Evolutionary conservation across 345 rosid species (phyloP), one percentile per base, ranked within the genome.

Genomic region (Heritiera littoralis): DNA sequence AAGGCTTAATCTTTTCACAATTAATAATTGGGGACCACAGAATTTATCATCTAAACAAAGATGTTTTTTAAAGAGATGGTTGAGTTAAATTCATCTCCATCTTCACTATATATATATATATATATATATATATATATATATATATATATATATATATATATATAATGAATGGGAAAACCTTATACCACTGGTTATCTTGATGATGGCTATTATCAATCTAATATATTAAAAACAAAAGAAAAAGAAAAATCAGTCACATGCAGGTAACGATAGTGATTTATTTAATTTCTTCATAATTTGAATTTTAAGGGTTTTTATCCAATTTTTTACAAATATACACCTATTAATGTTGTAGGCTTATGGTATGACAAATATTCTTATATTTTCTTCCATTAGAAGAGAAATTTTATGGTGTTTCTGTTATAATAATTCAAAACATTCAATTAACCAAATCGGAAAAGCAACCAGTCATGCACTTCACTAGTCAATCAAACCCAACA

Each of bases 361-460:
- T 23, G 2, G 64, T 28, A 60, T 17, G 28, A 60, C 0, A 60
- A 30, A 60, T 60, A 58, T 60, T 60, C 65, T 23, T 60, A 23
- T 60, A 60, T 10, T 60, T 60, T 28, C 35, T 28, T 28, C 38
- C 38, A 20, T 60, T 60, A 23, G 43, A n/a, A 43, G 51, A 67
- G 32, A n/a, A 45, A 43, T n/a, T 4, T 23, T 45, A 68, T 18
- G 23, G 38, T 68, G 11, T 10, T 41, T 18, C 32, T 9, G 35
- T 68, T 68, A 46, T 20, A 68, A 68, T 68, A 20, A 11, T 55
- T 73, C 61, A 18, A 73, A 73, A 54, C 23, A 55, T 35, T 54
- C 46, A 55, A 55, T 38, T 23, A 40, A 72, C 6, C 55, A 6
- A 28, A 60, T 32, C 1, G 67, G 28, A 38, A 5, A 73, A 73